phyloP scores from a whole-genome alignment of 306 rosid species.

The Malus orientalis region DNA sequence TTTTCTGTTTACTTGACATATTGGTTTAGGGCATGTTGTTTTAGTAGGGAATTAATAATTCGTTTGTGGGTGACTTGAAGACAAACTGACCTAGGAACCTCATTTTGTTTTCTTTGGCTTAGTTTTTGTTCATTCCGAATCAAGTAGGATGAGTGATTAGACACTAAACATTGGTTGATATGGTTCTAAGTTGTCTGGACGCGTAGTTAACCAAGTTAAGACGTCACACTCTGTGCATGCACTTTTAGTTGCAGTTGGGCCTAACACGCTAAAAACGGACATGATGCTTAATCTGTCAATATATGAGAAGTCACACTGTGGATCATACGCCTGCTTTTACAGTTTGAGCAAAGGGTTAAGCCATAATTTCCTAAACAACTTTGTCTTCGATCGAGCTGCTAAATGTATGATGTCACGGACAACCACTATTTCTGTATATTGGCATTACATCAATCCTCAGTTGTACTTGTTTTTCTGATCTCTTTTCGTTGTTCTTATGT shows the following conservation, averaged over 20 bases:
- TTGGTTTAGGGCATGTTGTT: not conserved
- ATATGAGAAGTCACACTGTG: not conserved
- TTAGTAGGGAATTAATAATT: not conserved
- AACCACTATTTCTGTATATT: conserved; percentile 1
- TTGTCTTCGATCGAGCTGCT: not conserved
- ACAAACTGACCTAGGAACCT: not conserved
- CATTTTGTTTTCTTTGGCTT: not conserved
- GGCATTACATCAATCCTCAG: not conserved
- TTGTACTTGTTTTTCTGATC: not conserved
- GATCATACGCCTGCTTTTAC: not conserved
- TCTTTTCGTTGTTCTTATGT: conserved; percentile 1
- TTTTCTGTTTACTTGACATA: not conserved
- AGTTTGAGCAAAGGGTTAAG: not conserved
- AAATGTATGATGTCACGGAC: not conserved
- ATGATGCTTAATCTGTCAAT: not conserved
- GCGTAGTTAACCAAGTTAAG: not conserved
- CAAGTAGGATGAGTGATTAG: not conserved
- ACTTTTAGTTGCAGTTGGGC: not conserved
- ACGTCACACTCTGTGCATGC: not conserved
- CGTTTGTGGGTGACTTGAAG: not conserved
- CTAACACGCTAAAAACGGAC: not conserved
- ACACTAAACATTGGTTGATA: not conserved
- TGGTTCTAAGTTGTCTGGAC: not conserved
- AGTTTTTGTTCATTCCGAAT: not conserved
- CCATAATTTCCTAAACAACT: not conserved